A percentile compares a stretch with the other conserved stretches of the same genome.
These are phyloP conservation scores for Gelatoporia subvermispora DNA, from an alignment of 768 basidiomycete species.

Conservation along the genomic window DNA sequence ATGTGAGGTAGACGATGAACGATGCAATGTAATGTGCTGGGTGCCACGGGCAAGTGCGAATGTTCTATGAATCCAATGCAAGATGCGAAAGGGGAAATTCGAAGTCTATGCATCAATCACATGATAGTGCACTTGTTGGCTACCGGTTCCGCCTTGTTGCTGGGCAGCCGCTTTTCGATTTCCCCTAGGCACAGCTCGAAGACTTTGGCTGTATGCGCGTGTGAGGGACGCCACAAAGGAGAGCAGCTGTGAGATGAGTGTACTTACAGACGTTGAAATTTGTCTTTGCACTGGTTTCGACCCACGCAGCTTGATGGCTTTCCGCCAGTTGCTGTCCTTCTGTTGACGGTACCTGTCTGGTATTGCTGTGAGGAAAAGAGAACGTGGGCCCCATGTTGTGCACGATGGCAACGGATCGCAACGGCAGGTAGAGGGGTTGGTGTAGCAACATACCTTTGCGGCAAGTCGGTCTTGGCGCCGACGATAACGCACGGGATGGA, in stretches of 20 bases:
- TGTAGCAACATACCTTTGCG: constrained; percentile 54
- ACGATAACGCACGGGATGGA: constrained; percentile 92
- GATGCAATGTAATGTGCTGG: not conserved
- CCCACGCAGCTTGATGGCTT: constrained; percentile 68
- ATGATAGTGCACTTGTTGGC: constrained; percentile 48
- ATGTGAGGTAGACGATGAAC: not conserved
- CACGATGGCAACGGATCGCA: not conserved
- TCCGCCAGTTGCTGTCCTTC: constrained; percentile 76
- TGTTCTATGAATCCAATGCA: constrained; percentile 13
- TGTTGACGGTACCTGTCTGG: constrained; percentile 68
- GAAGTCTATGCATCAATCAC: constrained; percentile 32
- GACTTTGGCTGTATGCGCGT: constrained; percentile 54
- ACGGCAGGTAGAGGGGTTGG: constrained; percentile 2
- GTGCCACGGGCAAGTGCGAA: constrained; percentile 5
- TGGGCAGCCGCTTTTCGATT: constrained; percentile 71
- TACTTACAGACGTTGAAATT: constrained; percentile 84
- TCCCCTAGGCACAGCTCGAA: constrained; percentile 82
- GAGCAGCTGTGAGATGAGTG: not conserved
- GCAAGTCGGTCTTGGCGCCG: constrained; percentile 86
- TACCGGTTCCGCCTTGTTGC: constrained; percentile 38
- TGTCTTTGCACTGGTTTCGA: constrained; percentile 86
- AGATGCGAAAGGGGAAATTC: not conserved
- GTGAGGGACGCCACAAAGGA: not conserved
- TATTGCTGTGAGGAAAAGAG: constrained; percentile 29
- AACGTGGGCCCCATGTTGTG: constrained; percentile 19